Conservation (phyloP, 345 rosid species). For the Citrus mangshanensis region DNA sequence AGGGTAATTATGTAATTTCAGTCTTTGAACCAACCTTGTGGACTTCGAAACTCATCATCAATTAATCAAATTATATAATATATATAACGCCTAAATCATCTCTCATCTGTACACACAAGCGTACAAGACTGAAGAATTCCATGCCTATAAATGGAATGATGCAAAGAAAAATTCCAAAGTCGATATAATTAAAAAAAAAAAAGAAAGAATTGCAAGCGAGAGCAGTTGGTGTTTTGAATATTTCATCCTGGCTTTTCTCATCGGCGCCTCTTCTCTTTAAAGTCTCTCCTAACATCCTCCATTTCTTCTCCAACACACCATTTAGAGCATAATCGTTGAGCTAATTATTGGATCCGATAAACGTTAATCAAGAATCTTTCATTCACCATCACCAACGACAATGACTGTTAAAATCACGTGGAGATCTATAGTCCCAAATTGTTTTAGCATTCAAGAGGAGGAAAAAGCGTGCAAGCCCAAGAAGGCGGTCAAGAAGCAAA, state of each 20-base stretch:
- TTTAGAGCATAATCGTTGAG: neutral
- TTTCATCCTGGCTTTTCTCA: neutral
- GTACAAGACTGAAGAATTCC: neutral
- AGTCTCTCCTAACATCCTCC: neutral
- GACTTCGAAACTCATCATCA: slow-evolving; percentile 10
- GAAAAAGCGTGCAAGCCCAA: slow-evolving; percentile 22
- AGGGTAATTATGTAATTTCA: slow-evolving; percentile 28
- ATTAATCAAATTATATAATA: slow-evolving; percentile 13
- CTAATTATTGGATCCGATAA: neutral
- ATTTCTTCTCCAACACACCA: neutral
- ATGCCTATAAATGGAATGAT: neutral
- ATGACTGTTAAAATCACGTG: slow-evolving; percentile 58
- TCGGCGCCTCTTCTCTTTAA: neutral
- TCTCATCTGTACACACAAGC: neutral
- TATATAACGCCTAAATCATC: neutral
- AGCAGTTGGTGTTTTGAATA: slow-evolving; percentile 25
- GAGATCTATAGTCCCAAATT: slow-evolving; percentile 47
- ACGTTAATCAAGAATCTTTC: neutral
- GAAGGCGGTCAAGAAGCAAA: slow-evolving; percentile 43
- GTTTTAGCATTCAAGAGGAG: slow-evolving; percentile 36
- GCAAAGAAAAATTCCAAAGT: slow-evolving; percentile 11
- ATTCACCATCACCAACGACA: neutral
- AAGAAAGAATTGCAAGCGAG: slow-evolving; percentile 17
- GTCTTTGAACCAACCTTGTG: slow-evolving; percentile 13
- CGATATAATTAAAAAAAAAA: neutral